Conservation (phyloP, 2,329 filamentous ascomycete genomes). For the Furcasterigmium sp. region DNA sequence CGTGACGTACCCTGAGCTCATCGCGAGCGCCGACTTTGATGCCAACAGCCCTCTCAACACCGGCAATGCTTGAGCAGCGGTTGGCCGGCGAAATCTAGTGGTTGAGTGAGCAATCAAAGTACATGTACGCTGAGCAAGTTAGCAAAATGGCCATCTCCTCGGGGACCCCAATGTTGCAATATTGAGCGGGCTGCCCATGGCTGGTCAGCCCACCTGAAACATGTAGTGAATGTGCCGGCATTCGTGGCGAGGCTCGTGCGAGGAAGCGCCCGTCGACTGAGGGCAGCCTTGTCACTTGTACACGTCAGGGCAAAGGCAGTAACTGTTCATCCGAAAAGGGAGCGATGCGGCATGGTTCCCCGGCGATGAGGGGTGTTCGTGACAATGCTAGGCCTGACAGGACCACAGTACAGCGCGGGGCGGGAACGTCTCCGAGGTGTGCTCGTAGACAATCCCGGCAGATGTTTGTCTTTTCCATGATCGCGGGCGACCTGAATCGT, state of each 20-base stretch:
- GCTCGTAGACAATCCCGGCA: neutral
- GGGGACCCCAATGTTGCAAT: no score
- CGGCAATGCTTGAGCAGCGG: conserved; percentile 31
- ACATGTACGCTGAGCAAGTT: no score
- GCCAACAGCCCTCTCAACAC: conserved; percentile 56
- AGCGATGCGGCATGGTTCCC: neutral
- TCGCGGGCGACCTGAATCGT: neutral
- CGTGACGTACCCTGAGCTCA: conserved; percentile 49
- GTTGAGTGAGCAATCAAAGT: no score
- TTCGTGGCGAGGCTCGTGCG: neutral
- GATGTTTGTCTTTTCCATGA: neutral
- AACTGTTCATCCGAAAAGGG: neutral
- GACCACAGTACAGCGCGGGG: no score
- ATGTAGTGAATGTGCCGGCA: neutral
- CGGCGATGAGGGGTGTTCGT: no score
- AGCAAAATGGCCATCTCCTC: no score
- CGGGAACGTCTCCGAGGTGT: no score
- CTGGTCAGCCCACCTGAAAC: neutral
- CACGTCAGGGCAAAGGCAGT: neutral
- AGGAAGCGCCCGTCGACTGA: neutral
- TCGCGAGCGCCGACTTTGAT: conserved; percentile 54
- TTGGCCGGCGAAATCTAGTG: no score
- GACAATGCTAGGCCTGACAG: no score
- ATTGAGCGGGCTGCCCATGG: no score
- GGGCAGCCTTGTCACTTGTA: neutral